Evolutionary conservation across 2,329 filamentous ascomycete genomes (phyloP), one percentile per base, ranked within the genome.

Genomic region (Talaromyces albobiverticillius): DNA sequence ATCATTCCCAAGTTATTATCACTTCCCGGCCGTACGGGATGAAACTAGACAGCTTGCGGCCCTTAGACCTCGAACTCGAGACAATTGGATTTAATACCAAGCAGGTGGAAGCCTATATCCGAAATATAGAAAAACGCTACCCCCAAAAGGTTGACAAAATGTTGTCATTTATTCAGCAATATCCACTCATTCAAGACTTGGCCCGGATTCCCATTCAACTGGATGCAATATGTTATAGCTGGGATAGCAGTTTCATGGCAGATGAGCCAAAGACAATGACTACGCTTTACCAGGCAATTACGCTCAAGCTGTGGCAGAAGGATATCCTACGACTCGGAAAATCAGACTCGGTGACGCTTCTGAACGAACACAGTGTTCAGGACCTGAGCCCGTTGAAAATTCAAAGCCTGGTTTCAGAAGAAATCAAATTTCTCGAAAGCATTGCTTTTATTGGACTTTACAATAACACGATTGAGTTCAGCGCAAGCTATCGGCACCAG

Each of bases 141-240:
- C 14, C 10, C 3, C n/a, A 14, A 16, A 34, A n/a, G 31, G 32
- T 36, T 16, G n/a, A 36, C 14, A 7, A 36, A 1, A 36, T 36
- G 14, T 7, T 16, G 14, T 36, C 32, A 36, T 77, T 73, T 38
- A 61, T 78, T 7, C 4, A 69, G 42, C 6, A 52, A 0, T 67
- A 70, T 55, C 47, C 22, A 51, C 59, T 73, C 6, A 62, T 78
- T 9, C 59, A 69, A 46, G 64, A 59, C 4, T 65, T 78, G 25
- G 64, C 73, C 2, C 71, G 67, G n/a, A 76, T 78, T 40, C 76
- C 74, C 0, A 72, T 78, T 54, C 73, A 72, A 47, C 61, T 79
- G 0, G 76, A 78, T 62, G 75, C 75, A 1, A 53, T 78, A 22
- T 78, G 74, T 54, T 72, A 62, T 43, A 68, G 50, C 14, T 77